Percentiles rank a stretch among this genome's conserved stretches.
Evolutionary conservation across 345 rosid species (phyloP).

Genomic region (Durio zibethinus): DNA sequence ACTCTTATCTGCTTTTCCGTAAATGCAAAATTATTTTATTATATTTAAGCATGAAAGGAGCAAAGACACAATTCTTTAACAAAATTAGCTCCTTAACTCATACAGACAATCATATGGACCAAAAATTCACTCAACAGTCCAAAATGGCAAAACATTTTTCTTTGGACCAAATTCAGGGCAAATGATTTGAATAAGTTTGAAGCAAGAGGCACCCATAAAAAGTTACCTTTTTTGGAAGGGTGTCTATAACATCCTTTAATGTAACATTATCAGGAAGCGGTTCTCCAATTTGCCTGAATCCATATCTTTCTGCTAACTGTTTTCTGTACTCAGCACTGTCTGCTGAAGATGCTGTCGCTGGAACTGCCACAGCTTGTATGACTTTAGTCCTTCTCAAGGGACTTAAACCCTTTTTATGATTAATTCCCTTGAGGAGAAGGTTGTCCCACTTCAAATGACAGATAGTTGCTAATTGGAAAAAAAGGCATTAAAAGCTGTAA

Average conservation of each 20-base stretch:
- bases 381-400: constrained; percentile 33
- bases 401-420: constrained; percentile 23
- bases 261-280: constrained; percentile 77
- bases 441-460: constrained; percentile 44
- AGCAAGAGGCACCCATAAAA: neutral
- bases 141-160: neutral
- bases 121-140: constrained; percentile 2
- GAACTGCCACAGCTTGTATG: constrained; percentile 65
- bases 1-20: neutral
- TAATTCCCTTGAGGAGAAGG: constrained; percentile 37
- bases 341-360: constrained; percentile 51
- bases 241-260: constrained; percentile 65
- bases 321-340: constrained; percentile 59
- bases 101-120: neutral
- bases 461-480: constrained; percentile 33
- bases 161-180: neutral
- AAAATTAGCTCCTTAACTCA: neutral
- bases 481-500: neutral
- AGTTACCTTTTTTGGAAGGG: constrained; percentile 75
- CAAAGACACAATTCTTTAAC: neutral
- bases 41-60: neutral
- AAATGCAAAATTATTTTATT: neutral
- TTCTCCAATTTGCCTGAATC: constrained; percentile 83
- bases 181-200: neutral
- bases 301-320: constrained; percentile 69